A percentile compares a stretch with the other conserved stretches of the same genome.
phyloP scores from a whole-genome alignment of 2,329 filamentous ascomycete genomes.

The Ophiostoma tasmaniense region DNA sequence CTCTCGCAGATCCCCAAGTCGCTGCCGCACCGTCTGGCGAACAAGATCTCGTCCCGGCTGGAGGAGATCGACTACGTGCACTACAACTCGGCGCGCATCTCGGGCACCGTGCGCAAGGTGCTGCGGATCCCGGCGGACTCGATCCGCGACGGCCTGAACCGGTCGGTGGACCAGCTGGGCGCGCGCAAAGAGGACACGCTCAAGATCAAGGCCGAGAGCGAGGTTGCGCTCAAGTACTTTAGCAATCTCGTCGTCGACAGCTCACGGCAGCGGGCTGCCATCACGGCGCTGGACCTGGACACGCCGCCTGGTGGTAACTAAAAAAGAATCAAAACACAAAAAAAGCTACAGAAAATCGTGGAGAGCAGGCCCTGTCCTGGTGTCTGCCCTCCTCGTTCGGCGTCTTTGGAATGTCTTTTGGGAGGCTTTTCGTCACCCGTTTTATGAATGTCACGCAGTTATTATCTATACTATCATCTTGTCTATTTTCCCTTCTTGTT shows the following conservation, averaged over 20 bases:
- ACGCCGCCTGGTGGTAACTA: slow-evolving; percentile 14
- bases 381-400: background rate
- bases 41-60: slow-evolving; percentile 76
- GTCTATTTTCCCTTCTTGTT: background rate
- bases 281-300: slow-evolving; percentile 48
- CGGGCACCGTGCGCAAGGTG: slow-evolving; percentile 77
- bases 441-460: slow-evolving; percentile 9
- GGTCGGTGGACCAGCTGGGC: slow-evolving; percentile 75
- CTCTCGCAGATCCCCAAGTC: slow-evolving; percentile 82
- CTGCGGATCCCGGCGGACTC: slow-evolving; percentile 81
- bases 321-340: background rate
- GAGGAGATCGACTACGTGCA: slow-evolving; percentile 86
- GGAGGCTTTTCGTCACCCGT: background rate
- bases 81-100: slow-evolving; percentile 75
- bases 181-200: slow-evolving; percentile 71
- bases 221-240: slow-evolving; percentile 86
- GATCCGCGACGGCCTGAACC: slow-evolving; percentile 72
- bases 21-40: slow-evolving; percentile 73
- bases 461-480: background rate
- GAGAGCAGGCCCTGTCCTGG: background rate
- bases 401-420: slow-evolving; percentile 1
- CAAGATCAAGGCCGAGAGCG: slow-evolving; percentile 74
- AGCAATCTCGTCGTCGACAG: slow-evolving; percentile 67
- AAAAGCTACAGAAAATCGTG: background rate
- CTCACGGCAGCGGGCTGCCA: slow-evolving; percentile 40